These are phyloP conservation scores for barrel medic (Medicago truncatula) DNA, from an alignment of 306 rosid genomes.

Conservation along the genomic window DNA sequence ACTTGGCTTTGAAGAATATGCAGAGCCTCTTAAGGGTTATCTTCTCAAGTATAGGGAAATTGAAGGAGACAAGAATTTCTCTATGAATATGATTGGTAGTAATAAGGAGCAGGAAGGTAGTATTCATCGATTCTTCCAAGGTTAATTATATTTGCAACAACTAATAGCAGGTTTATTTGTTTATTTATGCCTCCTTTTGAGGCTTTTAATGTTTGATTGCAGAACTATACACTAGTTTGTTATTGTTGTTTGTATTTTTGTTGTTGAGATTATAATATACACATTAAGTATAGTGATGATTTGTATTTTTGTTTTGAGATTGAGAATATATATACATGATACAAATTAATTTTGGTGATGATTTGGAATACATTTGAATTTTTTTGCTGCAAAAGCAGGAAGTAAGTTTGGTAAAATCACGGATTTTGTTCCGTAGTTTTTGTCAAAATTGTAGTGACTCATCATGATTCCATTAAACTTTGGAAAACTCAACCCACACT, in stretches of 20 bases:
- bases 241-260: not conserved
- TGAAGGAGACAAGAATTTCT: slow-evolving; percentile 55
- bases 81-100: slow-evolving; percentile 2
- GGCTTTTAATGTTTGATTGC: not conserved
- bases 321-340: not conserved
- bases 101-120: not conserved
- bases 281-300: not conserved
- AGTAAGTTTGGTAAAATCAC: not conserved
- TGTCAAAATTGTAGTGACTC: not conserved
- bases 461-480: not conserved
- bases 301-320: not conserved
- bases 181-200: not conserved
- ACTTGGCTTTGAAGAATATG: slow-evolving; percentile 63
- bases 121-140: slow-evolving; percentile 2
- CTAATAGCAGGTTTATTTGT: not conserved
- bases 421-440: no score
- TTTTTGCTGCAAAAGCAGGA: not conserved
- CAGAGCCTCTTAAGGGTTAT: slow-evolving; percentile 62
- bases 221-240: not conserved
- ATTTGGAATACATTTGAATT: not conserved
- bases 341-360: not conserved
- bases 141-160: not conserved
- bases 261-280: not conserved
- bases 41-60: slow-evolving; percentile 60
- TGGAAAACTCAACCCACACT: not conserved